These are phyloP conservation scores for Geotrichum ghanense DNA, from an alignment of 805 yeast genomes.

Conservation along the genomic window DNA sequence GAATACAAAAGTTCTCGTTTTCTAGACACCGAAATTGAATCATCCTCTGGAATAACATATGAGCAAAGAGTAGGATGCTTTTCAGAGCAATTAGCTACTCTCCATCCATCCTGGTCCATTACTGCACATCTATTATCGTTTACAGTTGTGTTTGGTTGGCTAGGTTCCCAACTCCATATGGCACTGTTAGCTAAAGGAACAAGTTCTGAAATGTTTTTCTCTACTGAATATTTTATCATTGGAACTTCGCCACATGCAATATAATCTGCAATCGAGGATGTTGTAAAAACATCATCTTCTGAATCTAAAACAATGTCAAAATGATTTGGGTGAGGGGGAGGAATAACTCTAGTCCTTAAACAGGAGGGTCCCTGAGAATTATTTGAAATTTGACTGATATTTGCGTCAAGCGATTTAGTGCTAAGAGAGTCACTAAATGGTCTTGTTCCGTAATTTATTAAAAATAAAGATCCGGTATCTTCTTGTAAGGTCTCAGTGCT, in stretches of 20 bases:
- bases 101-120: conserved; percentile 41
- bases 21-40: conserved; percentile 10
- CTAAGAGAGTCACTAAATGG: neutral
- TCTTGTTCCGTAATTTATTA: neutral
- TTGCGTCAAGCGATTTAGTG: neutral
- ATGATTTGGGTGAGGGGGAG: conserved; percentile 3
- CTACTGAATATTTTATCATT: conserved; percentile 31
- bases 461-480: neutral
- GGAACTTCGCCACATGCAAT: conserved; percentile 57
- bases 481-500: neutral
- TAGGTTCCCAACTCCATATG: conserved; percentile 68
- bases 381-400: neutral
- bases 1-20: neutral
- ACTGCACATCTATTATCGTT: conserved; percentile 38
- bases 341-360: neutral
- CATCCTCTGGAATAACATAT: conserved; percentile 26
- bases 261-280: conserved; percentile 27
- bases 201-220: conserved; percentile 15
- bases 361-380: neutral
- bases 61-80: conserved; percentile 47
- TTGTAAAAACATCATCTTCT: conserved; percentile 28
- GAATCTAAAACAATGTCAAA: conserved; percentile 35
- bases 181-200: conserved; percentile 21
- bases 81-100: conserved; percentile 54
- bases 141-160: conserved; percentile 34